Evolutionary conservation across 1,284 basidiomycete species (phyloP).

Genomic region (Leccinum angustisporum): DNA sequence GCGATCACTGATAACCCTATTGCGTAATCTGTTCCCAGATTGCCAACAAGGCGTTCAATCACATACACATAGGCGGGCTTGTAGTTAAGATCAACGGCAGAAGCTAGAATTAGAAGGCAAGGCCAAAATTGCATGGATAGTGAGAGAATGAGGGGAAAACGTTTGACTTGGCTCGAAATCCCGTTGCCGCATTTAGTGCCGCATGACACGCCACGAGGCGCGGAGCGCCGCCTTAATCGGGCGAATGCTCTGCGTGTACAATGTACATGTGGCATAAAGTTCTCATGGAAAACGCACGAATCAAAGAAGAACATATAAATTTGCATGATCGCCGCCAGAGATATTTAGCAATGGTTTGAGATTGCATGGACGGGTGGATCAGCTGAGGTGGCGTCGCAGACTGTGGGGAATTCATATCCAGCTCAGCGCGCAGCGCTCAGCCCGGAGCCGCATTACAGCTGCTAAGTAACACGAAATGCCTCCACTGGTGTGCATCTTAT

Average conservation of each 20-base stretch:
- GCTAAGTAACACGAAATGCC: not conserved
- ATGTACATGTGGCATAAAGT: not conserved
- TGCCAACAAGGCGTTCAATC: no score
- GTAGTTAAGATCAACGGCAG: no score
- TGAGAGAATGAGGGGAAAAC: no score
- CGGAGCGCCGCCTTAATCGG: not conserved
- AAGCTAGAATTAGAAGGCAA: no score
- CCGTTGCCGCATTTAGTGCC: no score
- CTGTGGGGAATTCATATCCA: no score
- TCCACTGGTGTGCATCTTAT: not conserved
- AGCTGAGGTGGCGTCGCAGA: not conserved
- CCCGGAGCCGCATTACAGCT: not conserved
- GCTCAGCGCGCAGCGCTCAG: no score
- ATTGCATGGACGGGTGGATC: not conserved
- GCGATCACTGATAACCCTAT: no score
- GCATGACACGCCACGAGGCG: constrained; percentile 22
- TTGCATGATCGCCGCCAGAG: constrained; percentile 7
- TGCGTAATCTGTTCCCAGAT: no score
- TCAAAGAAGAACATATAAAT: not conserved
- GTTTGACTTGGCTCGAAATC: no score
- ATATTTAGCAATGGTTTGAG: not conserved
- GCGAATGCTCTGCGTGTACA: not conserved
- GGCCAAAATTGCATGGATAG: no score
- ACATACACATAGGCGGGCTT: no score
- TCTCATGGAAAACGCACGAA: constrained; percentile 3